These are phyloP conservation scores for Piper longum DNA, from an alignment of 164 flowering plant genomes.

Conservation along the genomic window DNA sequence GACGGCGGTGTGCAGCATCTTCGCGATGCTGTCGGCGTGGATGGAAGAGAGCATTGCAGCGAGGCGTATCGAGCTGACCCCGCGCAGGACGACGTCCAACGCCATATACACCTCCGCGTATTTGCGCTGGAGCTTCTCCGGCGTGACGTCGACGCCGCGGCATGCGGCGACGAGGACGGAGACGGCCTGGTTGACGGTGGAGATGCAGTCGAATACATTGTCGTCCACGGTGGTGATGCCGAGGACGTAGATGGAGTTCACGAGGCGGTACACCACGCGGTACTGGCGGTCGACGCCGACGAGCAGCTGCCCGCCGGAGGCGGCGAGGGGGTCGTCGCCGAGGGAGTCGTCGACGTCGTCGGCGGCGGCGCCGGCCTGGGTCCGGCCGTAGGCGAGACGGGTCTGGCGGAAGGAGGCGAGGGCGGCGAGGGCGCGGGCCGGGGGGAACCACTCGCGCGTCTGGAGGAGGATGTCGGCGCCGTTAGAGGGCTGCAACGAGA, in stretches of 20 bases:
- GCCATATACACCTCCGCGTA: conserved; percentile 92
- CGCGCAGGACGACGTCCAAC: conserved; percentile 66
- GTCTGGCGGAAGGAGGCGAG: conserved; percentile 75
- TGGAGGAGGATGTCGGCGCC: conserved; percentile 89
- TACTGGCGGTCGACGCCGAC: conserved; percentile 84
- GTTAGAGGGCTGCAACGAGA: conserved; percentile 73
- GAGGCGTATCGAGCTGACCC: conserved; percentile 70
- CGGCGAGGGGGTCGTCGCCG: conserved; percentile 91
- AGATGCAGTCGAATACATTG: conserved; percentile 86
- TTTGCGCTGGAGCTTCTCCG: conserved; percentile 70
- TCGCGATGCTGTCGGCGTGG: conserved; percentile 86
- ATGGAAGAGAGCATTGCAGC: conserved; percentile 72
- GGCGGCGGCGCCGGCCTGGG: conserved; percentile 5
- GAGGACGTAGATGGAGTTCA: conserved; percentile 73
- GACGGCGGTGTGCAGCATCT: conserved; percentile 80
- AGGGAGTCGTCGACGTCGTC: conserved; percentile 28
- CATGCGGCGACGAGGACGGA: conserved; percentile 83
- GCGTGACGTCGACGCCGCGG: conserved; percentile 93
- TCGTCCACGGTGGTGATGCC: conserved; percentile 55
- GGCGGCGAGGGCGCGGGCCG: conserved; percentile 82
- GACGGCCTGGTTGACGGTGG: conserved; percentile 83
- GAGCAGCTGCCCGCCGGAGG: conserved; percentile 80
- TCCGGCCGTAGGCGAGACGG: conserved; percentile 34
- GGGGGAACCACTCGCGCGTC: conserved; percentile 98
- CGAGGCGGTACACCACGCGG: conserved; percentile 81